phyloP scores from a whole-genome alignment of 192 early-diverging fungal genomes.

The Piromyces sp. region DNA sequence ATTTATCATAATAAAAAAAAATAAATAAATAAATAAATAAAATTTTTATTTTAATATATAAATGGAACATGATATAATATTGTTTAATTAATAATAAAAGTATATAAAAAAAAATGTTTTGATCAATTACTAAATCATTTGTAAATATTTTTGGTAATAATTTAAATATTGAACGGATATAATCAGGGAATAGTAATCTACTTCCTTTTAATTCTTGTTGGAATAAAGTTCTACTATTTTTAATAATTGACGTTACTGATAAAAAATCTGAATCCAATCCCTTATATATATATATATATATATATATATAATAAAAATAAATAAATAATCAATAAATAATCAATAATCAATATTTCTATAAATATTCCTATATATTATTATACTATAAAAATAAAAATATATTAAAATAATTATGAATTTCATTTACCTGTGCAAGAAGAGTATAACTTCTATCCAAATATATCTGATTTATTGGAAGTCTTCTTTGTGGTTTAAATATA shows the following conservation, averaged over 20 bases:
- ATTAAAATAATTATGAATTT: background rate
- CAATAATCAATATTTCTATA: too few species aligned
- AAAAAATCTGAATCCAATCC: constrained; percentile 39
- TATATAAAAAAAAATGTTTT: too few species aligned
- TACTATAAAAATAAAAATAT: too few species aligned
- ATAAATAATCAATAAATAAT: background rate
- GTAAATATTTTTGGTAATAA: background rate
- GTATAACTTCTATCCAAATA: constrained; percentile 63
- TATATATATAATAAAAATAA: background rate
- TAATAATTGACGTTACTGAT: constrained; percentile 46
- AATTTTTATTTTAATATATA: too few species aligned
- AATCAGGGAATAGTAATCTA: constrained; percentile 53
- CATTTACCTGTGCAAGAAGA: constrained; percentile 22
- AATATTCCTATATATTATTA: too few species aligned
- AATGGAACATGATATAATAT: too few species aligned
- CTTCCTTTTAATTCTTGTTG: constrained; percentile 48
- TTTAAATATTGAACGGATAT: constrained; percentile 16
- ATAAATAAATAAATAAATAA: too few species aligned
- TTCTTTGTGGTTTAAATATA: constrained; percentile 46
- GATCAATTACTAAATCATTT: background rate
- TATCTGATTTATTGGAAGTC: constrained; percentile 28
- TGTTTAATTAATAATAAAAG: too few species aligned
- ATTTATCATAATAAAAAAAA: too few species aligned
- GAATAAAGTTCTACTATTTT: constrained; percentile 42
- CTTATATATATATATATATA: background rate